Evolutionary conservation across 2,329 filamentous ascomycete species (phyloP), one percentile per base, ranked within the genome.

Genomic region (Trichoderma sp.): DNA sequence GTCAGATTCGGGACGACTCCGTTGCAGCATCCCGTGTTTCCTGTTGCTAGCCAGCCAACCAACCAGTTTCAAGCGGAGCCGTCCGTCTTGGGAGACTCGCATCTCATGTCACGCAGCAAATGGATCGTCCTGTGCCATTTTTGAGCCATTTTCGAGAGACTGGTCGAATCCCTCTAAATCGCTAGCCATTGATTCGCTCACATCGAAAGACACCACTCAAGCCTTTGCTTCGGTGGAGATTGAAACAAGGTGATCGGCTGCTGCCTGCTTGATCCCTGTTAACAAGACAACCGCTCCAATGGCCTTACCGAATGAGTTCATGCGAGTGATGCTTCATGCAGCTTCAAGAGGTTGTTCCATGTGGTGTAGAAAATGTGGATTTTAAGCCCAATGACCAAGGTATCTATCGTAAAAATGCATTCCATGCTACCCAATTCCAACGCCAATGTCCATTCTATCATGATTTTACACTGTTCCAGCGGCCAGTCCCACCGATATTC

Each of bases 201-300:
- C 22, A 2, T 27, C 13, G 6, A 39, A 19, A 45, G 50, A 15
- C 27, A n/a, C 52, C 13, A 45, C 37, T 50, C 42, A 17, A 48
- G 25, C 6, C 27, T 17, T 53, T 19, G 7, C 17, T 13, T 27
- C 22, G 19, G 64, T 67, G 64, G 64, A 42, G 64, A 59, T 53
- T 25, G 61, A 27, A 56, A 10, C 6, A 22, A 17, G n/a, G 37
- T 27, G 54, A 67, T 59, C 32, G 42, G 32, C 54, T 59, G 64
- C 37, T 67, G 64, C 64, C 64, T 67, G 54, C 12, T 54, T 45
- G 6, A 25, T 37, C 64, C 63, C 63, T 67, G 64, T 35, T 52
- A 59, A 42, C 34, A 29, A 12, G 42, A 22, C 15, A 27, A 15
- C 50, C 27, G 52, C 63, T 48, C 6, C 15, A 17, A 4, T n/a